A percentile compares a stretch with the other conserved stretches of the same genome.
These are phyloP conservation scores for Colletotrichum caudatum DNA, from an alignment of 2,329 filamentous ascomycete genomes.

Conservation along the genomic window DNA sequence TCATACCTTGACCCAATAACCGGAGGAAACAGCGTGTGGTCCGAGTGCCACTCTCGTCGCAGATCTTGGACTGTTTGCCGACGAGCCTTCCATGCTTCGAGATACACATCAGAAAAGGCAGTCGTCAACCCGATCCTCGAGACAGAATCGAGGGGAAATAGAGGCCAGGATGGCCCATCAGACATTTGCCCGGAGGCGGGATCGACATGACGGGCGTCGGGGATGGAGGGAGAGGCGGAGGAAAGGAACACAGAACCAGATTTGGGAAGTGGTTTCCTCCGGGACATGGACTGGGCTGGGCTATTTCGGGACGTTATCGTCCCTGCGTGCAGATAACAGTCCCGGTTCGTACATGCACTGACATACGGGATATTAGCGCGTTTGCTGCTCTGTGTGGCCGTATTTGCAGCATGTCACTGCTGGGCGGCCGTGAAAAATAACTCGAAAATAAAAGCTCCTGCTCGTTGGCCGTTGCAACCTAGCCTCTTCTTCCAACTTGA, in stretches of 20 bases:
- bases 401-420: conserved; percentile 20
- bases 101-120: not conserved
- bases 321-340: conserved; percentile 21
- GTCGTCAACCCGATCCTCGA: not conserved
- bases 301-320: conserved; percentile 12
- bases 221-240: not conserved
- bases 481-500: conserved; percentile 8
- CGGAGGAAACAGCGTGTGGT: not conserved
- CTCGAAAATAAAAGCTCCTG: not conserved
- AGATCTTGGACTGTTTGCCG: not conserved
- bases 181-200: not conserved
- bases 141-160: not conserved
- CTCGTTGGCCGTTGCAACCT: conserved; percentile 22
- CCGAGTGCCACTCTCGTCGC: conserved; percentile 7
- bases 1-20: not conserved
- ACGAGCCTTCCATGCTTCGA: not conserved
- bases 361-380: conserved; percentile 12
- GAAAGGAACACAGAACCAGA: not conserved
- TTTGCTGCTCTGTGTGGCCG: not conserved
- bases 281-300: not conserved
- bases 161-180: not conserved
- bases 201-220: not conserved
- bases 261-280: not conserved
- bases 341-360: conserved; percentile 18
- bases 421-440: conserved; percentile 12